Evolutionary conservation across 2,329 filamentous ascomycete species (phyloP).

Genomic region (Trichoderma cornu-damae): DNA sequence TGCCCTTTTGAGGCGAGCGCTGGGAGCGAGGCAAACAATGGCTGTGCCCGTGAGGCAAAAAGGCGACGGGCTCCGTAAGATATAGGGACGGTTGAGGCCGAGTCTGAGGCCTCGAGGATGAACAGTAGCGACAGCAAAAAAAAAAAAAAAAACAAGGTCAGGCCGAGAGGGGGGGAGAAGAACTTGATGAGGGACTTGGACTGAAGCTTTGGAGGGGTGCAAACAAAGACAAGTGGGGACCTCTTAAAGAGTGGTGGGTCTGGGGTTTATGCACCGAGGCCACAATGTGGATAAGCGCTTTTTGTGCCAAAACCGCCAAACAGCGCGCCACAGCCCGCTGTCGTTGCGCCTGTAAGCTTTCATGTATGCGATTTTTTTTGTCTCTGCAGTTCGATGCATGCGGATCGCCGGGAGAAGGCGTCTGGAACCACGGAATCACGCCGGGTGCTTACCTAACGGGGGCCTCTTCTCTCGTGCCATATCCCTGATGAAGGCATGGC

Average conservation of each 20-base stretch:
- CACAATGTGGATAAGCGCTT: conserved; percentile 1
- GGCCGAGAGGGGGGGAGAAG: conserved; percentile 15
- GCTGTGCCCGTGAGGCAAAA: conserved; percentile 1
- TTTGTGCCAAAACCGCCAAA: conserved; percentile 15
- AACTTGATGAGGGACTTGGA: conserved; percentile 19
- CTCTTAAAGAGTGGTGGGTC: conserved; percentile 11
- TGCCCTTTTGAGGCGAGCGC: not conserved
- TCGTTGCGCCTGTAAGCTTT: not conserved
- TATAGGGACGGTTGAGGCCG: not conserved
- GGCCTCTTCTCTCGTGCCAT: not conserved
- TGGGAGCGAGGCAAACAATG: conserved; percentile 6
- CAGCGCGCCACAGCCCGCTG: not conserved
- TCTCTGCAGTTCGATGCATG: conserved; percentile 11
- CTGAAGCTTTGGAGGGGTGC: conserved; percentile 19
- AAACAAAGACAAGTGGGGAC: conserved; percentile 18
- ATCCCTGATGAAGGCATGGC: too few relatives aligned
- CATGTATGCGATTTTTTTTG: conserved; percentile 15
- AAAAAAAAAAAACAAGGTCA: not conserved
- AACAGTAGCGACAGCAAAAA: conserved; percentile 7
- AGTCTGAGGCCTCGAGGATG: conserved; percentile 9
- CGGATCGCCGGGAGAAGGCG: conserved; percentile 11
- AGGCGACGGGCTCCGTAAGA: not conserved
- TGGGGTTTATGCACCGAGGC: conserved; percentile 16
- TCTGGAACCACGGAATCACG: not conserved
- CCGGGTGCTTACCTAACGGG: not conserved